Percentiles rank a stretch among this genome's conserved stretches.
Conservation (phyloP, 257 asterid species). For the Nemophila menziesii region DNA sequence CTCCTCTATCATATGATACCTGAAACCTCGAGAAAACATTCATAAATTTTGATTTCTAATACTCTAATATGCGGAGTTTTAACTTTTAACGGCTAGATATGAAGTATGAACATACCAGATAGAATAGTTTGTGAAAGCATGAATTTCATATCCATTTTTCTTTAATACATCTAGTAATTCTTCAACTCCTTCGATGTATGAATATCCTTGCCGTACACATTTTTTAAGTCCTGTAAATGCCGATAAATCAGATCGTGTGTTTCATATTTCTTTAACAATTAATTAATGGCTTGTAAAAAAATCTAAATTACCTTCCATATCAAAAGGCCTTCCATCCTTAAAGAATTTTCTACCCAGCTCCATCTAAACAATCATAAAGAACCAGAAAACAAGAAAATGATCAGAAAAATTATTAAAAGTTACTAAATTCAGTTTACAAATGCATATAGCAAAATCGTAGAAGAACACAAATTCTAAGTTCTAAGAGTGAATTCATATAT, state of each 20-base stretch:
- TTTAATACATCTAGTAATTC: conserved; percentile 54
- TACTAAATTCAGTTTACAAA: neutral
- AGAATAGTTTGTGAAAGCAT: conserved; percentile 81
- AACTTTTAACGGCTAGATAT: too few relatives aligned
- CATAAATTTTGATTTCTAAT: neutral
- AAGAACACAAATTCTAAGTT: neutral
- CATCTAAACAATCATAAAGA: conserved; percentile 27
- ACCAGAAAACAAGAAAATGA: neutral
- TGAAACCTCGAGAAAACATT: conserved; percentile 16
- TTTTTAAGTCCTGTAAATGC: conserved; percentile 58
- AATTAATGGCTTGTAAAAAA: neutral
- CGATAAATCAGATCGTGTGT: neutral
- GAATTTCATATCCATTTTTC: conserved; percentile 75
- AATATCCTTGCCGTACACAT: conserved; percentile 68
- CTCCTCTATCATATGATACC: conserved; percentile 86
- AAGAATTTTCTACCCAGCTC: conserved; percentile 60
- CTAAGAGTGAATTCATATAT: too few relatives aligned
- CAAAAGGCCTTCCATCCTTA: conserved; percentile 70
- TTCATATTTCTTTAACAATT: neutral
- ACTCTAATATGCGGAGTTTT: conserved; percentile 5
- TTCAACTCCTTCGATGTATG: conserved; percentile 72
- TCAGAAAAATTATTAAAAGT: neutral
- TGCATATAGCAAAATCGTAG: neutral
- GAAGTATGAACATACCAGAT: conserved; percentile 40
- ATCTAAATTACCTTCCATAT: conserved; percentile 54